Conservation (phyloP, 148 eudicot genomes). For the Persicaria tinctoria region DNA sequence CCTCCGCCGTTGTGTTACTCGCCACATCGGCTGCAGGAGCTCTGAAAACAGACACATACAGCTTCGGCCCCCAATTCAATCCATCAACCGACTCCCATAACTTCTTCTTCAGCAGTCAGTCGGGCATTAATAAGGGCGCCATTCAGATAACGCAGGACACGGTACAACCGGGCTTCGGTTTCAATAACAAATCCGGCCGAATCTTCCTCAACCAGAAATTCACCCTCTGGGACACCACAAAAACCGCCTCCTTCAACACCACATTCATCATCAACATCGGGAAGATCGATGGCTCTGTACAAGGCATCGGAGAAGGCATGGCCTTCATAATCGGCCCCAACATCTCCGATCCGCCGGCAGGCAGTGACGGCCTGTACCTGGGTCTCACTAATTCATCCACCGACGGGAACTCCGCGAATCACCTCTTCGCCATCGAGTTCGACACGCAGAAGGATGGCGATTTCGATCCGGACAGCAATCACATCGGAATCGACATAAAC, state of each 20-base stretch:
- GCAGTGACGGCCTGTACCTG: slow-evolving; percentile 42
- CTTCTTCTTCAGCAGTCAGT: slow-evolving; percentile 15
- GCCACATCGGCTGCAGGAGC: neutral
- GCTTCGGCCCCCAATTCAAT: slow-evolving; percentile 36
- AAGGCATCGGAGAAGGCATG: slow-evolving; percentile 48
- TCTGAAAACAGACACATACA: neutral
- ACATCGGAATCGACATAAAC: slow-evolving; percentile 50
- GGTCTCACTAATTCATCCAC: slow-evolving; percentile 23
- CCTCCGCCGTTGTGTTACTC: neutral
- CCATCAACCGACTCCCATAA: slow-evolving; percentile 4
- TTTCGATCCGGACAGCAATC: slow-evolving; percentile 61
- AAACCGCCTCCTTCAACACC: slow-evolving; percentile 51
- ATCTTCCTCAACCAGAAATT: slow-evolving; percentile 22
- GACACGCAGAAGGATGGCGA: slow-evolving; percentile 22
- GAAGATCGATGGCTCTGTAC: neutral
- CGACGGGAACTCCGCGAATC: too few species aligned
- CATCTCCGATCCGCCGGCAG: slow-evolving; percentile 18
- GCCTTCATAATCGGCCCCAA: slow-evolving; percentile 54
- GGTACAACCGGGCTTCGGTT: slow-evolving; percentile 12
- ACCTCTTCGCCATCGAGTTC: too few species aligned
- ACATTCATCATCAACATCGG: slow-evolving; percentile 47
- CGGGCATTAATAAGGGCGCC: slow-evolving; percentile 45
- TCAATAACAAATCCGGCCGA: slow-evolving; percentile 37
- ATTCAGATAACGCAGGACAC: slow-evolving; percentile 74
- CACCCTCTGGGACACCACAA: slow-evolving; percentile 38